phyloP scores from a whole-genome alignment of 306 rosid species.

The Cicer yamashitae region DNA sequence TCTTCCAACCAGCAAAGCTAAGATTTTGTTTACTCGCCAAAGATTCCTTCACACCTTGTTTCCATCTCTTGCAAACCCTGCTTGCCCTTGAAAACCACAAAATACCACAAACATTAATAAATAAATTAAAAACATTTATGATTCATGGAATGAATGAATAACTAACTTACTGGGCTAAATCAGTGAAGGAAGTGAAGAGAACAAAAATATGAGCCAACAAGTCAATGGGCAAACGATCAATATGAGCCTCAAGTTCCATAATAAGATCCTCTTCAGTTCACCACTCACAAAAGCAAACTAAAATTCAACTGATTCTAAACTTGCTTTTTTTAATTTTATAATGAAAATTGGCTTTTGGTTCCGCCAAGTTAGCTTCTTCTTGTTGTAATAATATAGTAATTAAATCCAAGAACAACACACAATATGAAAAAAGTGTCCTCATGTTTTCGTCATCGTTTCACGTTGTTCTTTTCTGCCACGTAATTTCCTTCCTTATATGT shows the following conservation, averaged over 20 bases:
- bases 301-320: not conserved
- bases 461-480: slow-evolving; percentile 10
- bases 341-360: slow-evolving; percentile 23
- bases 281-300: not conserved
- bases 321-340: too few relatives aligned
- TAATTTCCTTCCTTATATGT: not conserved
- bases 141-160: not conserved
- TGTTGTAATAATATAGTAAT: slow-evolving; percentile 17
- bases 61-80: slow-evolving; percentile 92
- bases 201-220: slow-evolving; percentile 75
- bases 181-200: slow-evolving; percentile 75
- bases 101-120: not conserved
- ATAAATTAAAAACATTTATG: not conserved
- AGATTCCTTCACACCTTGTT: slow-evolving; percentile 79
- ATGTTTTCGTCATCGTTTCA: slow-evolving; percentile 53
- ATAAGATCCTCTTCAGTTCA: not conserved
- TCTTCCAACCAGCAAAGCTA: slow-evolving; percentile 86
- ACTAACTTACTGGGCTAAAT: slow-evolving; percentile 82
- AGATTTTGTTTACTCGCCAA: slow-evolving; percentile 66
- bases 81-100: slow-evolving; percentile 63
- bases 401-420: not conserved
- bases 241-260: slow-evolving; percentile 61
- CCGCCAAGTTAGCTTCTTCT: slow-evolving; percentile 24
- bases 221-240: slow-evolving; percentile 86
- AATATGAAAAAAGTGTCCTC: slow-evolving; percentile 56